Conservation (phyloP, 768 basidiomycete genomes). For the Amanita pallidorosea region DNA sequence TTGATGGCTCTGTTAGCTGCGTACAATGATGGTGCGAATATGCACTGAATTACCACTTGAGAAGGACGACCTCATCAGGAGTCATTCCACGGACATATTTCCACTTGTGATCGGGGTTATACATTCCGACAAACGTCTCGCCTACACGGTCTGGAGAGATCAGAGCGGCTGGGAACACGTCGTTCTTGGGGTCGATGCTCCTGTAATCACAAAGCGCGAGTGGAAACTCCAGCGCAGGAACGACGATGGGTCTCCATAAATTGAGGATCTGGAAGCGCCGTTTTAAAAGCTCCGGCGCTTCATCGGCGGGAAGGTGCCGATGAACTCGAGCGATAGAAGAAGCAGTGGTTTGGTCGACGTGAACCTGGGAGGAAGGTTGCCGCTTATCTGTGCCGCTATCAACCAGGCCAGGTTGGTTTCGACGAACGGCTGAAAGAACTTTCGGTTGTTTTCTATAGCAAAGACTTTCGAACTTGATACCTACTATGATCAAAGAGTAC, state of each 20-base stretch:
- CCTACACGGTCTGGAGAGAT: conserved; percentile 40
- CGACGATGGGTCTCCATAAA: conserved; percentile 45
- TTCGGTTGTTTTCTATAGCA: too few relatives aligned
- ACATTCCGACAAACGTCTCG: conserved; percentile 36
- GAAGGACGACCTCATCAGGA: conserved; percentile 38
- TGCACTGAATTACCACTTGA: conserved; percentile 34
- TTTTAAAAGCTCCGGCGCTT: conserved; percentile 31
- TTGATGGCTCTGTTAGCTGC: background rate
- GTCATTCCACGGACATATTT: conserved; percentile 36
- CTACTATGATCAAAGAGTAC: conserved; percentile 39
- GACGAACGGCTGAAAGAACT: conserved; percentile 29
- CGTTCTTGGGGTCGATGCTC: conserved; percentile 27
- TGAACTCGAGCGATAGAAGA: conserved; percentile 36
- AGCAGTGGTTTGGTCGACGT: conserved; percentile 40
- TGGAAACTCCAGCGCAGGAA: conserved; percentile 39
- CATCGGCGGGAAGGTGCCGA: conserved; percentile 37
- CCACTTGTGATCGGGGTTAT: conserved; percentile 36
- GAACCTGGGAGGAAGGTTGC: conserved; percentile 34
- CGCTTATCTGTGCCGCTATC: too few relatives aligned
- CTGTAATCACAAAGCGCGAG: conserved; percentile 41
- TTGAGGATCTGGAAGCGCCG: conserved; percentile 50
- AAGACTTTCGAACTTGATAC: too few relatives aligned
- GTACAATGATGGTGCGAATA: too few relatives aligned
- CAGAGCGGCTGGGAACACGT: conserved; percentile 32
- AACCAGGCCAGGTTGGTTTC: conserved; percentile 30